These are phyloP conservation scores for Nemophila menziesii DNA, from an alignment of 257 asterid genomes.

Conservation along the genomic window DNA sequence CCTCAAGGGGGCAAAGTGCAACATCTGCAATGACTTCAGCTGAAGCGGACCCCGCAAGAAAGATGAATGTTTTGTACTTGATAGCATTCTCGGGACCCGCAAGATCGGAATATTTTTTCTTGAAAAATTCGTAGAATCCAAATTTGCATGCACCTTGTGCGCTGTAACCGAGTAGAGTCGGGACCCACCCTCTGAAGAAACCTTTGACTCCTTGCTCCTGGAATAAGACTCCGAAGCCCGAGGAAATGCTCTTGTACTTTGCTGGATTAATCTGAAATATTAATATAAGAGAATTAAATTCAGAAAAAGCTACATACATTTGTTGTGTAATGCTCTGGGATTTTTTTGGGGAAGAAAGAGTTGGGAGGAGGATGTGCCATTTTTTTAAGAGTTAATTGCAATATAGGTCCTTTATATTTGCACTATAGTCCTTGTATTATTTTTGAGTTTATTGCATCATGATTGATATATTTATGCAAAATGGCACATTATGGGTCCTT, in stretches of 20 bases:
- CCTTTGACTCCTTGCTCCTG: conserved; percentile 61
- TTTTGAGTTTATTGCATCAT: too few species aligned
- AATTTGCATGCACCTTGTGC: conserved; percentile 66
- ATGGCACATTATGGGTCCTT: too few species aligned
- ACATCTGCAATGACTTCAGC: conserved; percentile 51
- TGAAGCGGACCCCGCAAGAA: conserved; percentile 65
- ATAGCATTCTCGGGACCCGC: conserved; percentile 52
- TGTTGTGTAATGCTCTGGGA: too few species aligned
- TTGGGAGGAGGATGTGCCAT: too few species aligned
- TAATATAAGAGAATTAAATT: too few species aligned
- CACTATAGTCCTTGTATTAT: too few species aligned
- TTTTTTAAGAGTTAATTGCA: too few species aligned
- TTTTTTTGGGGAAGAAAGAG: too few species aligned
- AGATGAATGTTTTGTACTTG: conserved; percentile 60
- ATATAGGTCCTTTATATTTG: too few species aligned
- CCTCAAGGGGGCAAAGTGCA: conserved; percentile 73
- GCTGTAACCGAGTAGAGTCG: conserved; percentile 59
- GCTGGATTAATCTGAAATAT: conserved; percentile 43
- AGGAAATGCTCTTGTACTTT: conserved; percentile 48
- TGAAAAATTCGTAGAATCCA: conserved; percentile 53
- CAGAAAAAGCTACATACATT: too few species aligned
- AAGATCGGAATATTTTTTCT: conserved; percentile 44
- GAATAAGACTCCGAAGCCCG: conserved; percentile 43
- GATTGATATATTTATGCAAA: too few species aligned
- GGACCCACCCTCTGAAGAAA: conserved; percentile 56